These are phyloP conservation scores for Pseudofabraea citricarpa DNA, from an alignment of 2,329 filamentous ascomycete species.

Conservation along the genomic window DNA sequence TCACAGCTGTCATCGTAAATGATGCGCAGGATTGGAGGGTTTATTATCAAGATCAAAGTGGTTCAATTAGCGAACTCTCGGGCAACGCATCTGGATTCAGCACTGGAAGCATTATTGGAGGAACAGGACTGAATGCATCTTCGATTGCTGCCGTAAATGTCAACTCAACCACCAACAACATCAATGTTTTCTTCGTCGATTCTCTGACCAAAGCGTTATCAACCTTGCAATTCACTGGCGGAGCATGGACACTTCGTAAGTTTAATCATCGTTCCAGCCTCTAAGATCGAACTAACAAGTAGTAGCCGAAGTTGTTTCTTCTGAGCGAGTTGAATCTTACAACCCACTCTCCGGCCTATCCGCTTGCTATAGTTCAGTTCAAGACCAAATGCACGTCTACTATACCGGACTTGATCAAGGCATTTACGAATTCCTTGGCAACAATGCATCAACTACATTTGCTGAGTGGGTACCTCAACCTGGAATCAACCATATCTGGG, in stretches of 20 bases:
- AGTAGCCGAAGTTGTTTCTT: conserved; percentile 4
- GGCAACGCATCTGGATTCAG: conserved; percentile 16
- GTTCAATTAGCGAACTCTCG: conserved; percentile 13
- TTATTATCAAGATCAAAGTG: conserved; percentile 15
- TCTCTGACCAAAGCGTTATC: conserved; percentile 9
- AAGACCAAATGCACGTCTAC: conserved; percentile 18
- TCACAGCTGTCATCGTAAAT: conserved; percentile 18
- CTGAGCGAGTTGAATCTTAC: conserved; percentile 8
- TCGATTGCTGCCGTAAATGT: conserved; percentile 17
- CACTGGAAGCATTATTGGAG: conserved; percentile 13
- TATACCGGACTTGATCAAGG: conserved; percentile 16
- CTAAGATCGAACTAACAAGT: conserved; percentile 5
- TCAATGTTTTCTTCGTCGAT: conserved; percentile 18
- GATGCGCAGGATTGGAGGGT: conserved; percentile 19
- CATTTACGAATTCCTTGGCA: conserved; percentile 18
- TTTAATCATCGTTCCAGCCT: background rate
- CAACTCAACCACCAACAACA: conserved; percentile 18
- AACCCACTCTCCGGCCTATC: conserved; percentile 16
- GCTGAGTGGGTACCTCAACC: conserved; percentile 10
- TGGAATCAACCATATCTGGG: conserved; percentile 11
- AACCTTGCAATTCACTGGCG: conserved; percentile 13
- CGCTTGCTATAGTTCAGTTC: conserved; percentile 8
- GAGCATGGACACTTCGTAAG: conserved; percentile 16
- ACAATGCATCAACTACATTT: conserved; percentile 7
- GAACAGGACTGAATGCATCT: conserved; percentile 12